A percentile compares a stretch with the other conserved stretches of the same genome.
Conservation (phyloP, 306 rosid genomes). For the Rosa chinensis region DNA sequence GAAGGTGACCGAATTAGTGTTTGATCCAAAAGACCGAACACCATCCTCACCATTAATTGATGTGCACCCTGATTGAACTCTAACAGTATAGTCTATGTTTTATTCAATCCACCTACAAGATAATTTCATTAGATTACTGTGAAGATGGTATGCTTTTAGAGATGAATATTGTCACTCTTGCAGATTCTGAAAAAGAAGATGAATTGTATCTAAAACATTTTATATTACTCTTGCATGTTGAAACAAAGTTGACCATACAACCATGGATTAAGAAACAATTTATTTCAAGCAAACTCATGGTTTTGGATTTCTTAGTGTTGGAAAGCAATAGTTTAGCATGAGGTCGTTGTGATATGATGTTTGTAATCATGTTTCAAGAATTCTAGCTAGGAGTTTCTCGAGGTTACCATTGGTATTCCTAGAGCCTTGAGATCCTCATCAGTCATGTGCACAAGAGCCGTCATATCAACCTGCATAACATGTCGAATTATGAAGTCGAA, state of each 20-base stretch:
- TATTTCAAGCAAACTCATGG: background rate
- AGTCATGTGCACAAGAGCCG: conserved; percentile 93
- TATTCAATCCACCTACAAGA: background rate
- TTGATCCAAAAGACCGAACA: background rate
- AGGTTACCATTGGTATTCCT: conserved; percentile 93
- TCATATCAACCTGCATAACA: conserved; percentile 87
- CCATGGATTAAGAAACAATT: background rate
- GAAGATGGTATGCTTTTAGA: background rate
- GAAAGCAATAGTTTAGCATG: background rate
- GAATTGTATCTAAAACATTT: background rate
- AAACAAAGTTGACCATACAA: conserved; percentile 9
- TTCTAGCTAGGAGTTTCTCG: conserved; percentile 1
- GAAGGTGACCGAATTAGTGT: background rate
- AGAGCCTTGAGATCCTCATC: conserved; percentile 98
- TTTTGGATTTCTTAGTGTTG: background rate
- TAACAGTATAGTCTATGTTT: background rate
- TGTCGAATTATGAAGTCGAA: conserved; percentile 18
- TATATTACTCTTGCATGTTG: conserved; percentile 8
- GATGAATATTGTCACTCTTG: background rate
- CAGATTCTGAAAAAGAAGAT: background rate
- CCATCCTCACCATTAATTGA: background rate
- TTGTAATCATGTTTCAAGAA: conserved; percentile 3
- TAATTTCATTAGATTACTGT: background rate
- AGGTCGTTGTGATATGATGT: background rate
- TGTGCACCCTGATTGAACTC: conserved; percentile 3